Base-by-base conservation (phyloP, 257 asterid species). In the Petrea volubilis region DNA sequence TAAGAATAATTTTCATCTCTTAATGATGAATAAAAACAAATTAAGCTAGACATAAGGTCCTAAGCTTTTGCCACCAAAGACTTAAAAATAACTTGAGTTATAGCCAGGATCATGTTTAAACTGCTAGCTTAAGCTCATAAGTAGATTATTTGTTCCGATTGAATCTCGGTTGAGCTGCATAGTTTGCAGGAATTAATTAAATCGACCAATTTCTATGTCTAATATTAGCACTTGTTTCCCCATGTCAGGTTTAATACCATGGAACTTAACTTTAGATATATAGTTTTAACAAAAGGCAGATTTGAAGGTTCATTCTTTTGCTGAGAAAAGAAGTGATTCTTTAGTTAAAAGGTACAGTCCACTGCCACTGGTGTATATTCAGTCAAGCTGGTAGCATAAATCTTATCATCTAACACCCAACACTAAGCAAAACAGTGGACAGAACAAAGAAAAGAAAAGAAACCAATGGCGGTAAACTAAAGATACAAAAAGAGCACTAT, bases 401-500 rank as follows among this genome's bases (percentile, higher is more conserved):
- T 15, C 23, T 11, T 71, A 41, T 25, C 25, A 44, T 41, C 58
- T 65, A 61, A 40, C 47, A 40, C 10, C 31, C 15, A 10, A 20
- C 67, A 75, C 64, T 46, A 14, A 25, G 41, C 15, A 40, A 52
- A 31, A 0, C 25, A 56, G 24, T 23, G 2, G 10, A 40, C 34
- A 0, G 21, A 67, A 51, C 40, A 17, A 31, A 60, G 4, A 28
- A 29, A 23, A n/a, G 20, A 64, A 44, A 8, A 17, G 64, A 73
- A 64, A 40, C 40, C 21, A 53, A 66, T 15, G 65, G 60, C 52
- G 50, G 52, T 60, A 56, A 55, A 67, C 71, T 66, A 58, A 44
- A 70, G 71, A 53, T 4, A 40, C 23, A 44, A 14, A 11, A 29
- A 29, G 2, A 11, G 58, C 20, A 49, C 25, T 20, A 7, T 1